phyloP scores from a whole-genome alignment of 2,329 filamentous ascomycete species.

The Plectosphaerella cucumerina region DNA sequence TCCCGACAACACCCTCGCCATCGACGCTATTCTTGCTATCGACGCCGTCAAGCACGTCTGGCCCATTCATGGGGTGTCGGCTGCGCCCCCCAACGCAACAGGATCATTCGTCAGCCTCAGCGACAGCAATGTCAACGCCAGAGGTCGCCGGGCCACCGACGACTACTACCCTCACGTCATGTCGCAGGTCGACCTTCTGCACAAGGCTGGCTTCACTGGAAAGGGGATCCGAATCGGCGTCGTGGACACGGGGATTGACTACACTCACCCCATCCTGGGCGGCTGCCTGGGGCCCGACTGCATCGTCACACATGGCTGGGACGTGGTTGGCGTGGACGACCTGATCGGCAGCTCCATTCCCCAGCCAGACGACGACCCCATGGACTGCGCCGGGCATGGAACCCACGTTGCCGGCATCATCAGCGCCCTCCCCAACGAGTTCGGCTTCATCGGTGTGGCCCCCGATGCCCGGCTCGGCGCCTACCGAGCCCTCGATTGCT shows the following conservation, averaged over 20 bases:
- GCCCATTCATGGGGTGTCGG: slow-evolving; percentile 18
- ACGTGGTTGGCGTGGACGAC: not conserved
- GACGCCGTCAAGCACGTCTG: slow-evolving; percentile 21
- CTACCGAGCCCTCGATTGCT: slow-evolving; percentile 33
- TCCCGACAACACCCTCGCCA: too few species aligned
- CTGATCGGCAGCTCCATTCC: slow-evolving; percentile 9
- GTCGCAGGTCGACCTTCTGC: slow-evolving; percentile 32
- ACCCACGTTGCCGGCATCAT: slow-evolving; percentile 14
- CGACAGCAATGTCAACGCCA: not conserved
- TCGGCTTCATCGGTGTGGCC: slow-evolving; percentile 44
- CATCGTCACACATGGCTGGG: not conserved
- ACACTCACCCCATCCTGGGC: slow-evolving; percentile 29
- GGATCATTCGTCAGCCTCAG: not conserved
- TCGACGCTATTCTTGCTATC: slow-evolving; percentile 4
- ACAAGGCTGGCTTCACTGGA: slow-evolving; percentile 35
- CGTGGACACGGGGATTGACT: slow-evolving; percentile 38
- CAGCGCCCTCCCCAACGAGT: slow-evolving; percentile 31
- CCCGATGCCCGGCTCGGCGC: slow-evolving; percentile 33
- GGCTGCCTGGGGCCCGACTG: not conserved
- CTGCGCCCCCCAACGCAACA: not conserved
- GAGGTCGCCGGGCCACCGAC: slow-evolving; percentile 2
- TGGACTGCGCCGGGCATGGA: slow-evolving; percentile 15
- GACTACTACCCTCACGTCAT: slow-evolving; percentile 19
- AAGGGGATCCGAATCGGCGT: slow-evolving; percentile 37
- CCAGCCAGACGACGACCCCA: slow-evolving; percentile 16